Evolutionary conservation across 805 yeast genomes (phyloP), one percentile per base, ranked within the genome.

Genomic region (Candida adriatica): DNA sequence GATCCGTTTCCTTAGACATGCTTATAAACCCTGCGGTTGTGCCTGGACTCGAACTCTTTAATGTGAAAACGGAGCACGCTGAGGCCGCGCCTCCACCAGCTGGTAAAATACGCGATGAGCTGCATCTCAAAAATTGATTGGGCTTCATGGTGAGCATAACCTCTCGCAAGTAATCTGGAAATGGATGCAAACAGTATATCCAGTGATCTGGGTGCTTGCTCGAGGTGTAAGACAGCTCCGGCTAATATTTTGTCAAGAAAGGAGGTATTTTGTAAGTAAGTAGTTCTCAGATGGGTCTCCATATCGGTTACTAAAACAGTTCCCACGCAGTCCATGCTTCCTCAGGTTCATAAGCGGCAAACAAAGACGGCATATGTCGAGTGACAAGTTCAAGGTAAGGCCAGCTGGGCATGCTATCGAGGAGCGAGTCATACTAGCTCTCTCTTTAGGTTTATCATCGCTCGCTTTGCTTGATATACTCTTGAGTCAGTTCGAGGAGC

Each of bases 341-440:
- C 50, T 70, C 14, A 67, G 76, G 37, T 88, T 85, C 51, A 64
- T 88, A 22, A 67, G 79, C 35, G 78, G 84, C 16, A 88, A 88
- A 53, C 87, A 84, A 55, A 66, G 95, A 39, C 82, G 80, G 48
- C 81, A 70, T 48, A 75, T 90, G 86, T 42, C 49, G 6, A 72
- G 68, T 41, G 87, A 82, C 10, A 72, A 66, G 33, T 87, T 70
- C 58, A 82, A 84, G 49, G 88, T 82, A 15, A 70, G 77, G 46
- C 86, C 69, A 45, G 74, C 73, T 10, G 56, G 58, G 2, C 59
- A 60, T 13, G 61, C 58, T 4, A 60, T 51, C 10, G 35, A 51
- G 3, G 74, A 70, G 13, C 68, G 58, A 19, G 68, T 79, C 0
- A 46, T 82, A 17, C 50, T 85, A 4, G 73, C 88, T 3, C 48